phyloP scores from a whole-genome alignment of 495 filamentous ascomycete species.

The Xylaria telfairii region DNA sequence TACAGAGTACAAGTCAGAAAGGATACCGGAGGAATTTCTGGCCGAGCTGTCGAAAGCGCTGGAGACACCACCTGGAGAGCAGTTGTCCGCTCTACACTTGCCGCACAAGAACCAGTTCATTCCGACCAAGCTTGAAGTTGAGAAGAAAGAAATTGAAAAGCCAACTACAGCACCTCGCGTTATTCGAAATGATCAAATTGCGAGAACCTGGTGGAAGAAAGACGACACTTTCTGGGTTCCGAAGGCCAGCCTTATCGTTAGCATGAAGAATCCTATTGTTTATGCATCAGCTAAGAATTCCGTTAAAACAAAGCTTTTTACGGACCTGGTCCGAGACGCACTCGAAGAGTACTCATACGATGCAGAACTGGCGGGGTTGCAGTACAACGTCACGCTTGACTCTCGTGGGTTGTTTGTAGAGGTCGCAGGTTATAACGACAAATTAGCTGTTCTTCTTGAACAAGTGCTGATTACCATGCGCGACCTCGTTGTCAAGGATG shows the following conservation, averaged over 20 bases:
- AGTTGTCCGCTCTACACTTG: conserved; percentile 77
- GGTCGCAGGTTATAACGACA: conserved; percentile 93
- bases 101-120: conserved; percentile 97
- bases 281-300: conserved; percentile 76
- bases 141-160: conserved; percentile 84
- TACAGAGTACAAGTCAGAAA: conserved; percentile 87
- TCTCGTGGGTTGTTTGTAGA: conserved; percentile 77
- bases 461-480: conserved; percentile 89
- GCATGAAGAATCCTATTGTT: conserved; percentile 77
- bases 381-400: conserved; percentile 77
- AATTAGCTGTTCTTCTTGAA: conserved; percentile 87
- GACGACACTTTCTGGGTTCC: conserved; percentile 99
- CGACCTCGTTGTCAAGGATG: conserved; percentile 78
- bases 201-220: conserved; percentile 97
- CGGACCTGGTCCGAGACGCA: conserved; percentile 86
- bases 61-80: conserved; percentile 58
- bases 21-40: conserved; percentile 79
- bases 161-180: conserved; percentile 79
- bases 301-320: conserved; percentile 81
- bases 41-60: conserved; percentile 69
- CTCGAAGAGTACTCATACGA: conserved; percentile 96
- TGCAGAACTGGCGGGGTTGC: conserved; percentile 89
- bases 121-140: conserved; percentile 89
- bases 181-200: conserved; percentile 82
- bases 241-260: conserved; percentile 84